Base-by-base conservation (phyloP, 805 yeast species). In the Candida ponderosae region DNA sequence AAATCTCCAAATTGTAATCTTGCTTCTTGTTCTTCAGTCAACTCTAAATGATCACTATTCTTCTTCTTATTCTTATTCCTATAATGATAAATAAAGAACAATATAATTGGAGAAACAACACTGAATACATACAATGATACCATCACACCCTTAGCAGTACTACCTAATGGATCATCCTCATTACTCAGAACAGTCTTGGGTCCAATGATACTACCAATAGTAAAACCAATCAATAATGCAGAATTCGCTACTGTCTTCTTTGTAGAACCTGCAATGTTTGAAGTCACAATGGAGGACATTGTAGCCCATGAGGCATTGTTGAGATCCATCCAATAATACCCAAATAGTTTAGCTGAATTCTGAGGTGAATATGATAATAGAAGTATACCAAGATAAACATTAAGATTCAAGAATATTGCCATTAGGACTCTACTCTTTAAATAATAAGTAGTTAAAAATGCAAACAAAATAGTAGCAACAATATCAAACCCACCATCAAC, bases 181-280 rank as follows among this genome's bases (percentile, higher is more conserved):
- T 57, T 45, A 0, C 70, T 57, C 40, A 63, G 67, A 61, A 83
- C 83, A 18, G 82, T 68, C 56, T 80, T 87, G 6, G 93, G 88
- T 3, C 89, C 90, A 40, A 79, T 70, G 30, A 81, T 62, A 54
- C 80, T 77, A n/a, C 86, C 84, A 32, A 75, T 70, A 30, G 84
- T 75, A 53, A 79, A 83, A 6, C 76, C 81, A 41, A 81, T 67
- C 56, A 82, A 66, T 33, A 70, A 70, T 26, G 77, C 54, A 6
- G 81, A 79, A 37, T 74, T 73, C 19, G 74, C 68, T 6, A 76
- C 67, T 45, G 77, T 66, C 47, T 81, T 77, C 57, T 84, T 84
- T 14, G 89, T 81, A 43, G 76, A 73, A 11, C 93, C 93, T 1
- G 88, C 78, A 27, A 78, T 70, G 53, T 82, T 70, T 2, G 74